These are phyloP conservation scores for Teunomyces panamensis DNA, from an alignment of 805 yeast species.

Conservation along the genomic window DNA sequence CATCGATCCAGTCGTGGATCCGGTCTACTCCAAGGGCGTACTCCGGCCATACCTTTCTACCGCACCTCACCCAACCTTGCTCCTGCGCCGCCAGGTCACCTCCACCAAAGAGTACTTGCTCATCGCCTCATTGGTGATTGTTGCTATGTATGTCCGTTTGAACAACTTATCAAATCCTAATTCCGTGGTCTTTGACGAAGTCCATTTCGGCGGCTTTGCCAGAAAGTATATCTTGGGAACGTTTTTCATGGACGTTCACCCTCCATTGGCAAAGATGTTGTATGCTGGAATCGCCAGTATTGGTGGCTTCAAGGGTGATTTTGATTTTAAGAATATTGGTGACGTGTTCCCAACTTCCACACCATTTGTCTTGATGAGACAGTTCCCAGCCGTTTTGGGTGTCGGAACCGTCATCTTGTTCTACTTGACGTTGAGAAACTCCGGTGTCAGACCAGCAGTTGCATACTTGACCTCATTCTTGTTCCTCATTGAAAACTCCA, in stretches of 20 bases:
- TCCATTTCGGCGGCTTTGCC: constrained; percentile 96
- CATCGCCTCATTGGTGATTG: constrained; percentile 40
- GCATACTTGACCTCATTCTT: constrained; percentile 56
- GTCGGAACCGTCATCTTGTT: constrained; percentile 61
- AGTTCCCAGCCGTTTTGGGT: constrained; percentile 66
- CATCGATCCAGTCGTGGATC: constrained; percentile 42
- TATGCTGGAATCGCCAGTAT: constrained; percentile 66
- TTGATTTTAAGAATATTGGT: constrained; percentile 66
- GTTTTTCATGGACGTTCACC: constrained; percentile 74
- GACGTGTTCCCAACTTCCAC: constrained; percentile 52
- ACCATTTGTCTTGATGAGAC: constrained; percentile 71
- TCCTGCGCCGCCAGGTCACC: constrained; percentile 21
- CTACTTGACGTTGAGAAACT: constrained; percentile 65
- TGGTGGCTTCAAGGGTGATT: constrained; percentile 72
- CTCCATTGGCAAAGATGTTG: constrained; percentile 75
- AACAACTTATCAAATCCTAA: constrained; percentile 62
- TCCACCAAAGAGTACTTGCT: constrained; percentile 22
- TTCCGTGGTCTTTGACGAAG: constrained; percentile 89
- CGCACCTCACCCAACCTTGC: constrained; percentile 42
- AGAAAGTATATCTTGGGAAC: constrained; percentile 66
- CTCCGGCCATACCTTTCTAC: constrained; percentile 54
- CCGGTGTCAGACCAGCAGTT: constrained; percentile 67
- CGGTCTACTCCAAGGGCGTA: constrained; percentile 43
- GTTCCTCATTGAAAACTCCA: constrained; percentile 64
- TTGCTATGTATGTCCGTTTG: constrained; percentile 59